Conservation (phyloP, 371 early-diverging fungal species). For the Circinella umbellata region DNA sequence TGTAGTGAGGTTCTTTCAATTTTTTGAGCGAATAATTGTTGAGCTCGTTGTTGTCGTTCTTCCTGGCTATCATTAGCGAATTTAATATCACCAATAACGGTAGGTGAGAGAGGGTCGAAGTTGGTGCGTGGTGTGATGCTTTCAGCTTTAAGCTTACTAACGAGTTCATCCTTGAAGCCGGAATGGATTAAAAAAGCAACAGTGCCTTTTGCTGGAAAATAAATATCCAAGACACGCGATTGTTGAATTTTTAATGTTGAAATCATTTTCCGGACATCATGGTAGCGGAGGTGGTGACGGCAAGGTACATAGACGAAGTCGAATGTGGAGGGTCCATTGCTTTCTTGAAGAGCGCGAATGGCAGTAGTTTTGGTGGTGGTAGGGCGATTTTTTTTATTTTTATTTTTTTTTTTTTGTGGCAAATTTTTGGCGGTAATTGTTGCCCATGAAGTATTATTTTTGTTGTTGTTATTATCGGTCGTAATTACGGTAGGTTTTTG, state of each 20-base stretch:
- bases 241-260: neutral
- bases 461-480: no score
- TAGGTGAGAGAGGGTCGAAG: neutral
- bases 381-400: no score
- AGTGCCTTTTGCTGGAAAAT: neutral
- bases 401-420: neutral
- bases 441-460: neutral
- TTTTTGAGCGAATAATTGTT: neutral
- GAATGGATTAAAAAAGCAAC: neutral
- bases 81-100: neutral
- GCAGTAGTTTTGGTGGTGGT: no score
- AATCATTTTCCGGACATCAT: neutral
- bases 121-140: neutral
- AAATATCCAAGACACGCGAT: neutral
- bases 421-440: neutral
- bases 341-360: no score
- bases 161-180: neutral
- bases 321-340: no score
- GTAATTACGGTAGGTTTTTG: no score
- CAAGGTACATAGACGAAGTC: neutral
- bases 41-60: neutral
- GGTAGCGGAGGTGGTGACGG: no score
- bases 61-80: neutral
- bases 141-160: neutral
- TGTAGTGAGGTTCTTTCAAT: neutral